Conservation (phyloP, 352 stramenopile genomes). For the Aphanomyces invadans region DNA sequence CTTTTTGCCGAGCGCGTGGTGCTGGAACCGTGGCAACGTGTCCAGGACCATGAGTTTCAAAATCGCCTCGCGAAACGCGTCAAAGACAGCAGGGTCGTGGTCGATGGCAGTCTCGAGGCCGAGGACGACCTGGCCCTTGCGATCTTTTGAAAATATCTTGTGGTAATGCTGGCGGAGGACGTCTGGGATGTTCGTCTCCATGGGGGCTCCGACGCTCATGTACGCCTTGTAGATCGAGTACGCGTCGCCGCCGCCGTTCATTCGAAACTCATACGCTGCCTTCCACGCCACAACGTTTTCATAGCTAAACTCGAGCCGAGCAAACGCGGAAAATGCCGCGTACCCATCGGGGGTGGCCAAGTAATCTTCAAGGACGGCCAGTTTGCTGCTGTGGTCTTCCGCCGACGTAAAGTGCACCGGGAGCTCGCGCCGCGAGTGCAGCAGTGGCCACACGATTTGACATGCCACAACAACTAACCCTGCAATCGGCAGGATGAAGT, state of each 20-base stretch:
- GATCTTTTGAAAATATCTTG: background rate
- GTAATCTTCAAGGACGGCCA: background rate
- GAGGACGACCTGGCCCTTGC: conserved; percentile 9
- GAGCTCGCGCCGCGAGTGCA: background rate
- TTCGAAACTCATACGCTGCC: background rate
- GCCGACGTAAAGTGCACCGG: background rate
- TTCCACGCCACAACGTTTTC: conserved; percentile 18
- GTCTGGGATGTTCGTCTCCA: conserved; percentile 15
- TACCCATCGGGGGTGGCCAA: conserved; percentile 6
- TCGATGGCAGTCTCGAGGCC: background rate
- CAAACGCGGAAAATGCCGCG: conserved; percentile 1
- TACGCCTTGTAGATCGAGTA: conserved; percentile 12
- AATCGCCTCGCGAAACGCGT: conserved; percentile 2
- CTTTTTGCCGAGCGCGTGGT: background rate
- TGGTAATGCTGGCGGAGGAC: conserved; percentile 5
- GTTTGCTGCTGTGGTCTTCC: background rate
- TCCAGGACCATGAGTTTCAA: conserved; percentile 12
- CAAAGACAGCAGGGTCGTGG: background rate
- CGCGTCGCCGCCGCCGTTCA: background rate
- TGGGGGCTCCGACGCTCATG: background rate
- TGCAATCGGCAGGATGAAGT: background rate
- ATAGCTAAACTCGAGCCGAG: conserved; percentile 4
- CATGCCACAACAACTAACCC: background rate
- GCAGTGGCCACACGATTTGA: background rate
- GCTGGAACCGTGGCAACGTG: conserved; percentile 6